Percentiles rank a stretch among this genome's conserved stretches.
phyloP scores from a whole-genome alignment of 352 stramenopile species.

The Nothophytophthora sp. region DNA sequence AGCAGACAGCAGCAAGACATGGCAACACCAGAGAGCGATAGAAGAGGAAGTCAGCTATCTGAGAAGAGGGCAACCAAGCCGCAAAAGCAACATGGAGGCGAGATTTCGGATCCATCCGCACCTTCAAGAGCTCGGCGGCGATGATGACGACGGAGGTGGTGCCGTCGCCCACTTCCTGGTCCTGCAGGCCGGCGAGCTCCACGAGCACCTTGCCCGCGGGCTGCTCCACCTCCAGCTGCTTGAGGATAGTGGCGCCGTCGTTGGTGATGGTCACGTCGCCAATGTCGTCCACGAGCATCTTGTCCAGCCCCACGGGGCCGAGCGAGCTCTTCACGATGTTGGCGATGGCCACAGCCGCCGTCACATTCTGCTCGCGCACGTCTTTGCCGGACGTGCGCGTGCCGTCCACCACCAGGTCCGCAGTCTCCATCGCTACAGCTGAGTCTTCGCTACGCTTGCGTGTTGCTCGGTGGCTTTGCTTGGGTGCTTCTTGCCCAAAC shows the following conservation, averaged over 20 bases:
- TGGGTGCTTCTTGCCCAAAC: conserved; percentile 31
- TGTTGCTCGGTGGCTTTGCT: conserved; percentile 5
- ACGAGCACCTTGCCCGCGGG: conserved; percentile 98
- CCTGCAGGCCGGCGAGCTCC: conserved; percentile 97
- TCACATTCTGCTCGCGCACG: conserved; percentile 96
- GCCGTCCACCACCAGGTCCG: conserved; percentile 90
- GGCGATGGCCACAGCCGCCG: conserved; percentile 97
- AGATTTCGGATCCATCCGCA: conserved; percentile 8
- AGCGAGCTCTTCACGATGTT: conserved; percentile 99
- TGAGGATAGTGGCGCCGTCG: conserved; percentile 99
- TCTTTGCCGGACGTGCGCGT: conserved; percentile 93
- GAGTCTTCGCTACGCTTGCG: not conserved
- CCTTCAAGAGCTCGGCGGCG: conserved; percentile 96
- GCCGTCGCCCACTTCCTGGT: conserved; percentile 99
- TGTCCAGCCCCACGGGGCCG: conserved; percentile 98
- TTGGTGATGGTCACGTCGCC: conserved; percentile 99
- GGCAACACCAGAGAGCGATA: too few species aligned
- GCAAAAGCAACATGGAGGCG: conserved; percentile 19
- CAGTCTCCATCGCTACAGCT: conserved; percentile 46
- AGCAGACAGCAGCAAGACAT: conserved; percentile 4
- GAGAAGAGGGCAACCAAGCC: too few species aligned
- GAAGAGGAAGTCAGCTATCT: too few species aligned
- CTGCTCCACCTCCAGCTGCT: conserved; percentile 99
- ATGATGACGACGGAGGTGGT: conserved; percentile 99
- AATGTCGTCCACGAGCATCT: conserved; percentile 98